A percentile compares a stretch with the other conserved stretches of the same genome.
Evolutionary conservation across 441 rosid species (phyloP).

Genomic region (Daphne laureola): DNA sequence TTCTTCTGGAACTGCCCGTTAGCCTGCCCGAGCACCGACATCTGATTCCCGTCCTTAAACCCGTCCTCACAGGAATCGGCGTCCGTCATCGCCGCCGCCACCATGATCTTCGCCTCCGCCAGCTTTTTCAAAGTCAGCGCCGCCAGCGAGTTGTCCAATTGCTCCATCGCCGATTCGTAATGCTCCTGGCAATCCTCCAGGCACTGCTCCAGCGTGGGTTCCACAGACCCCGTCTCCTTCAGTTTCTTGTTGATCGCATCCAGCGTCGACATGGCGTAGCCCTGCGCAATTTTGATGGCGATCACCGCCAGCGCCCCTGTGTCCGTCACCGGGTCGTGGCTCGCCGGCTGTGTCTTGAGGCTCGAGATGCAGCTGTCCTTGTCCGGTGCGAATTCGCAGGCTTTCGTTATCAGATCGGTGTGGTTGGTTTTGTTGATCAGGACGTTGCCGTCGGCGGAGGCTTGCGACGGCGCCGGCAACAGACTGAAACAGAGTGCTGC

Average conservation of each 20-base stretch:
- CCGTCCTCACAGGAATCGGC: conserved; percentile 5
- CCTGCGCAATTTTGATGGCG: conserved; percentile 10
- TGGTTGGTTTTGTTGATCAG: too few relatives aligned
- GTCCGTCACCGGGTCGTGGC: conserved; percentile 13
- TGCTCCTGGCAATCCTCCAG: conserved; percentile 17
- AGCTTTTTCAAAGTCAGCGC: conserved; percentile 10
- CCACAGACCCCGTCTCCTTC: neutral
- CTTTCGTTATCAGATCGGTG: neutral
- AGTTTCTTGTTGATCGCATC: conserved; percentile 1
- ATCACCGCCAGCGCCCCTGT: conserved; percentile 13
- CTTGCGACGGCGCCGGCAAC: neutral
- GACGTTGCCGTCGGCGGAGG: neutral
- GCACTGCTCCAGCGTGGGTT: conserved; percentile 11
- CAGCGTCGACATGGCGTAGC: conserved; percentile 7
- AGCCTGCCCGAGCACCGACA: neutral
- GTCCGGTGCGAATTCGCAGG: conserved; percentile 9
- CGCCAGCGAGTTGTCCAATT: conserved; percentile 15
- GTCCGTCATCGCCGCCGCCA: conserved; percentile 13
- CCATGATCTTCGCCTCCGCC: conserved; percentile 7
- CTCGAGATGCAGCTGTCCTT: conserved; percentile 15
- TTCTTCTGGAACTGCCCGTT: neutral
- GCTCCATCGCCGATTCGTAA: conserved; percentile 10
- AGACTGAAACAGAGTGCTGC: conserved; percentile 10
- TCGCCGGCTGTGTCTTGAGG: conserved; percentile 1
- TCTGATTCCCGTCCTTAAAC: neutral